A percentile compares a stretch with the other conserved stretches of the same genome.
These are phyloP conservation scores for Cryptosporidium xiaoi DNA, from an alignment of 169 alveolate genomes.

Conservation along the genomic window DNA sequence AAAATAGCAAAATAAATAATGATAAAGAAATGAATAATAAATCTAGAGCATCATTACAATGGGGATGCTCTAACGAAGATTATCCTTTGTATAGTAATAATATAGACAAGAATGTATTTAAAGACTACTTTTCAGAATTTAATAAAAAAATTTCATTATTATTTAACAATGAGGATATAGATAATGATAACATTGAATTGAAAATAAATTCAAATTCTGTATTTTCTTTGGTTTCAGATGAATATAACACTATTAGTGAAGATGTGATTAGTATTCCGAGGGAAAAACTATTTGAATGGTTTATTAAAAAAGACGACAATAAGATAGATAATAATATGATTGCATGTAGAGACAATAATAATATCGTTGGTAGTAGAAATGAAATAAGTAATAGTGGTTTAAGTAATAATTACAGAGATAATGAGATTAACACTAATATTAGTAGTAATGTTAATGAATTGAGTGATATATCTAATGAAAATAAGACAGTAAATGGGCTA, in stretches of 20 bases:
- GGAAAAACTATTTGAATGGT: conserved; percentile 63
- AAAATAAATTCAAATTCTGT: conserved; percentile 16
- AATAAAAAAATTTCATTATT: conserved; percentile 6
- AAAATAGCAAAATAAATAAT: neutral
- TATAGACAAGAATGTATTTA: conserved; percentile 12
- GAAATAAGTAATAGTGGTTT: no score
- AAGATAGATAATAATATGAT: neutral
- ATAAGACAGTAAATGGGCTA: neutral
- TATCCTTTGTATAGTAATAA: conserved; percentile 14
- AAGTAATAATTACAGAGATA: no score
- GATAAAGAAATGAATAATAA: neutral
- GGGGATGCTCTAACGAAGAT: conserved; percentile 68
- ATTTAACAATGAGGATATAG: neutral
- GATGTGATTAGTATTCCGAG: neutral
- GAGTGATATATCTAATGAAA: neutral
- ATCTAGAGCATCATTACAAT: conserved; percentile 52
- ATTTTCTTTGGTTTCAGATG: conserved; percentile 23
- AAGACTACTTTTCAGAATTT: conserved; percentile 55
- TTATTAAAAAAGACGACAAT: conserved; percentile 25
- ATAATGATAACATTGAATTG: conserved; percentile 10
- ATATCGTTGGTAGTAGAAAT: neutral
- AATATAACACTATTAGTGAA: no score
- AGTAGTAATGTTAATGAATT: neutral
- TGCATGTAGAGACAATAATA: neutral
- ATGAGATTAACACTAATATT: no score